Conservation (phyloP, 2,329 filamentous ascomycete species). For the Gaeumannomyces tritici region DNA sequence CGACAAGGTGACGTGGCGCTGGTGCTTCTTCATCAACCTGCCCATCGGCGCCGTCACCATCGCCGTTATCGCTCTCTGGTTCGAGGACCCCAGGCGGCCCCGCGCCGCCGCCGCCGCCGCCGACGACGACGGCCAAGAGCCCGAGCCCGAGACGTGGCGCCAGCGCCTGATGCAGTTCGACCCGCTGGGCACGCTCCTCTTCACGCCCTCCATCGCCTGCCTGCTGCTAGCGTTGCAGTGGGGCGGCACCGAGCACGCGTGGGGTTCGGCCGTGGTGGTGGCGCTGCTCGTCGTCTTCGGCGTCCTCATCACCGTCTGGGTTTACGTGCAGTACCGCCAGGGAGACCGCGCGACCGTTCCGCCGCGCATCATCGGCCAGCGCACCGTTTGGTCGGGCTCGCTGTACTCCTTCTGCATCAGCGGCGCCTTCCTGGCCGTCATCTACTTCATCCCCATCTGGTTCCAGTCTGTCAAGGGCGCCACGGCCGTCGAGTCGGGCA, state of each 20-base stretch:
- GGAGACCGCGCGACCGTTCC: conserved; percentile 26
- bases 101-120: too few relatives aligned
- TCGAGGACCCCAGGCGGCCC: conserved; percentile 8
- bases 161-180: conserved; percentile 28
- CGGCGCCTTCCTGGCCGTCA: conserved; percentile 14
- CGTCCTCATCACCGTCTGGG: conserved; percentile 17
- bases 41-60: conserved; percentile 18
- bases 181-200: conserved; percentile 9
- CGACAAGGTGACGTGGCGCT: conserved; percentile 19
- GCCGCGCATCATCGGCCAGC: conserved; percentile 23
- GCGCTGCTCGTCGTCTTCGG: conserved; percentile 20
- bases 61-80: conserved; percentile 12
- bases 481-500: conserved; percentile 21
- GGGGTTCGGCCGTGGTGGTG: conserved; percentile 20
- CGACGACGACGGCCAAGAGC: too few relatives aligned
- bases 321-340: conserved; percentile 21
- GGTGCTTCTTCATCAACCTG: conserved; percentile 23
- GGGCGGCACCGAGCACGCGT: conserved; percentile 24
- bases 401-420: conserved; percentile 26
- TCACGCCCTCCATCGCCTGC: conserved; percentile 23
- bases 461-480: conserved; percentile 25
- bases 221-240: conserved; percentile 34
- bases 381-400: conserved; percentile 21
- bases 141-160: conserved; percentile 9
- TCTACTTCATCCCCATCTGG: conserved; percentile 23